Evolutionary conservation across 176 grass and related monocot genomes (phyloP).

Genomic region (Hsuehochloa calcarea): DNA sequence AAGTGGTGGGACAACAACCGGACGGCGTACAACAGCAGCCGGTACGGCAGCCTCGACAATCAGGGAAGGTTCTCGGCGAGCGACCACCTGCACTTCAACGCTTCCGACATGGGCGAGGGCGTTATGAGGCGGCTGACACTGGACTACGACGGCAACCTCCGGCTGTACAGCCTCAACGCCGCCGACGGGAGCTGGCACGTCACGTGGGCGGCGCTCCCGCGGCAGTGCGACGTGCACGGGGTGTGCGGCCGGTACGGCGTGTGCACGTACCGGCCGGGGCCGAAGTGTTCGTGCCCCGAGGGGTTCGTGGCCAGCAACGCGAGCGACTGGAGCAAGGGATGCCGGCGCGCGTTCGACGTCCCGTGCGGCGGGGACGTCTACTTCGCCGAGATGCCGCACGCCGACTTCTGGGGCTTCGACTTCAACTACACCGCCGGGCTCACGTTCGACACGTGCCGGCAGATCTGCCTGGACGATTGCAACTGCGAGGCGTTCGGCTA

Average conservation of each 20-base stretch:
- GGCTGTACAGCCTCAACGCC: slow-evolving; percentile 56
- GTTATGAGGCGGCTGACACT: slow-evolving; percentile 60
- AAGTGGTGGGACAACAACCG: slow-evolving; percentile 54
- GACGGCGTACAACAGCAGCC: slow-evolving; percentile 57
- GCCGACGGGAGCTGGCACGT: slow-evolving; percentile 33
- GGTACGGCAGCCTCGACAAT: slow-evolving; percentile 39
- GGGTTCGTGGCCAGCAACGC: slow-evolving; percentile 42
- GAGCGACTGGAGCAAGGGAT: slow-evolving; percentile 72
- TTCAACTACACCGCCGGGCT: slow-evolving; percentile 25
- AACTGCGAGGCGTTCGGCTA: slow-evolving; percentile 68
- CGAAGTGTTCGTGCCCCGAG: slow-evolving; percentile 45
- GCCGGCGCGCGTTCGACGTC: slow-evolving; percentile 42
- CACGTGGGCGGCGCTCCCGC: slow-evolving; percentile 50
- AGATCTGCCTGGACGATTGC: slow-evolving; percentile 54
- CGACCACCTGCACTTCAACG: slow-evolving; percentile 45
- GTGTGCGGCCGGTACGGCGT: slow-evolving; percentile 56
- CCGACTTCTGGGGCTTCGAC: slow-evolving; percentile 65
- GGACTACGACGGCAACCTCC: slow-evolving; percentile 79
- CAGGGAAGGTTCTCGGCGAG: slow-evolving; percentile 48
- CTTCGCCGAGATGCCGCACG: slow-evolving; percentile 26
- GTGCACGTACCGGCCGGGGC: slow-evolving; percentile 37
- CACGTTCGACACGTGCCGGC: slow-evolving; percentile 36
- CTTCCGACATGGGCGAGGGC: slow-evolving; percentile 49
- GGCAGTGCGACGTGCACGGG: slow-evolving; percentile 56
- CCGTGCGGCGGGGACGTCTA: slow-evolving; percentile 26